Base-by-base conservation (phyloP, 768 basidiomycete genomes). In the Artomyces pyxidatus region DNA sequence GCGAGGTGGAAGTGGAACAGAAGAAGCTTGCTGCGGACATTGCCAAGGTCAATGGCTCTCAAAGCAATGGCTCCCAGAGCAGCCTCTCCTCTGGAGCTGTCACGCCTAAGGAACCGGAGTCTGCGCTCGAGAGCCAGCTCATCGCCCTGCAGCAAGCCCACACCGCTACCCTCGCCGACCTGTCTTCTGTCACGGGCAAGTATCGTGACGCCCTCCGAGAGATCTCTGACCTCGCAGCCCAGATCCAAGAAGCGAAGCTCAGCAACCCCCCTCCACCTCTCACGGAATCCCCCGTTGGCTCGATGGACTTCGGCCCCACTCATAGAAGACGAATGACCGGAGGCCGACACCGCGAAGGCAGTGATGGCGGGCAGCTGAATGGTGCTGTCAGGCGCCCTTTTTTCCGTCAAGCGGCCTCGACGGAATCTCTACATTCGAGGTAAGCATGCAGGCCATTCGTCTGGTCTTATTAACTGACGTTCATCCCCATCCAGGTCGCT, bases 181-280 rank as follows among this genome's bases (percentile, higher is more conserved):
- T 94, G 30, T 81, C 89, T 6, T 73, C 80, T 1, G 77, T 96
- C 29, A 81, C 85, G 1, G 66, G 70, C 47, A 94, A 94, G 65
- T 97, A 94, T 61, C 82, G 83, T 26, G 88, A 95, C 51, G 88
- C 94, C 16, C 74, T 97, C 26, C 78, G 80, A 42, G 89, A 95
- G 65, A 95, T 99, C 50, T 86, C 87, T n/a, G 91, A 94, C 58
- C 77, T 99, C 35, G 84, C 85, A 16, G 77, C 82, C n/a, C 91
- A 96, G 64, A 82, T 95, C 27, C 81, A 93, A 59, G 94, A 95
- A 62, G 77, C 81, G 7, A 90, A 85, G 58, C 77, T 92, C 39
- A 76, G 71, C 57, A 78, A 75, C 53, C 63, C 75, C 17, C 59
- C 69, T 35, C 62, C 68, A 21, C 50, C 43, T 16, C 28, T 50